These are phyloP conservation scores for Posidonia oceanica DNA, from an alignment of 116 monocot genomes.

Conservation along the genomic window DNA sequence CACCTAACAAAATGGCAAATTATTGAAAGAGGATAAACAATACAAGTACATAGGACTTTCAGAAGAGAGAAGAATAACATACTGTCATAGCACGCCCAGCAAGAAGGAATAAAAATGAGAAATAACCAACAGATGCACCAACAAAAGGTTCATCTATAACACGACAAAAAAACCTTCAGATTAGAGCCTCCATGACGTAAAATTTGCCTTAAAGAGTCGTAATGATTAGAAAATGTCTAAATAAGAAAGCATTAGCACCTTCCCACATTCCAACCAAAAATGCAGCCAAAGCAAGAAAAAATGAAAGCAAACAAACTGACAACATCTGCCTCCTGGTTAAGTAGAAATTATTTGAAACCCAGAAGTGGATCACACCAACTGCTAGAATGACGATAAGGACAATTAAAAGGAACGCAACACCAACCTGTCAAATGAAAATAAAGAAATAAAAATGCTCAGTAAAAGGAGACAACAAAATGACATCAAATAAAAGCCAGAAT, in stretches of 20 bases:
- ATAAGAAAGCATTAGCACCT: constrained; percentile 27
- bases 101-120: constrained; percentile 93
- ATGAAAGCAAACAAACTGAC: constrained; percentile 76
- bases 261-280: constrained; percentile 81
- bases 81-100: constrained; percentile 96
- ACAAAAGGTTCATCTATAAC: constrained; percentile 79
- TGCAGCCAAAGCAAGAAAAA: constrained; percentile 89
- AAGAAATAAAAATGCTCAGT: neutral
- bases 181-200: neutral
- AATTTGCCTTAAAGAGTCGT: neutral
- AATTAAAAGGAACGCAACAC: constrained; percentile 79
- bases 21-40: neutral
- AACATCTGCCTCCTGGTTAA: constrained; percentile 88
- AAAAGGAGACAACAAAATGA: neutral
- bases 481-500: neutral
- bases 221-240: neutral
- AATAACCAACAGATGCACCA: constrained; percentile 97
- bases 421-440: constrained; percentile 49
- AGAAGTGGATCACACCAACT: constrained; percentile 78
- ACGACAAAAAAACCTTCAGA: constrained; percentile 4
- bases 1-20: constrained; percentile 33
- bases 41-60: neutral
- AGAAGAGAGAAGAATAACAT: constrained; percentile 20
- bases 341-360: constrained; percentile 98
- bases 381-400: constrained; percentile 76